phyloP scores from a whole-genome alignment of 116 monocot species.

The Dioscorea cayenensis region DNA sequence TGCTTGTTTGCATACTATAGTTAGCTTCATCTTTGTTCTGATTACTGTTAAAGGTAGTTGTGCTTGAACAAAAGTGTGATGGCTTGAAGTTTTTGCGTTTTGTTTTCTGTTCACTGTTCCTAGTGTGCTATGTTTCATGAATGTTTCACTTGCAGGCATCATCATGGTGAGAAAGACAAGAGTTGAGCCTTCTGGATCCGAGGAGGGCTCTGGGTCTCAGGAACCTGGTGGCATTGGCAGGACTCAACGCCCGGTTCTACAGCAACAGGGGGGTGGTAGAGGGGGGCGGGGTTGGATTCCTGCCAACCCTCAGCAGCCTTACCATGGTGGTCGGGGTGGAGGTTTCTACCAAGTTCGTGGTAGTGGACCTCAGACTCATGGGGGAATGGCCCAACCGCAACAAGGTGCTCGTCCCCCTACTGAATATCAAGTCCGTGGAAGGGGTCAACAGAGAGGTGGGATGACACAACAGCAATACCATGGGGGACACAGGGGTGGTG shows the following conservation, averaged over 20 bases:
- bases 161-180: conserved; percentile 71
- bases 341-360: conserved; percentile 23
- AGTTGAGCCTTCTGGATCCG: conserved; percentile 35
- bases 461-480: conserved; percentile 32
- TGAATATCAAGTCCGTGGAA: conserved; percentile 15
- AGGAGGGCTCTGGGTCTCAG: conserved; percentile 32
- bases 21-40: too few relatives aligned
- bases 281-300: conserved; percentile 29
- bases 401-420: neutral
- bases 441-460: conserved; percentile 28
- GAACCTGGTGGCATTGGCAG: conserved; percentile 31
- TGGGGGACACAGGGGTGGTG: conserved; percentile 31
- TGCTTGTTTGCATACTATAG: too few relatives aligned
- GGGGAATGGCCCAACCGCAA: neutral
- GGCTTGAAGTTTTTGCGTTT: too few relatives aligned
- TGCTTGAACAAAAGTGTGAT: too few relatives aligned
- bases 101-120: too few relatives aligned
- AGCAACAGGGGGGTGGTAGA: conserved; percentile 19
- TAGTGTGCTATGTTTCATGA: neutral
- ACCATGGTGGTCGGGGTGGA: neutral
- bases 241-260: conserved; percentile 3
- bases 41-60: too few relatives aligned
- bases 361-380: neutral
- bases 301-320: conserved; percentile 18
- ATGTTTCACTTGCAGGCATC: conserved; percentile 6